These are phyloP conservation scores for Pythium sukuiense DNA, from an alignment of 352 stramenopile genomes.

Conservation along the genomic window DNA sequence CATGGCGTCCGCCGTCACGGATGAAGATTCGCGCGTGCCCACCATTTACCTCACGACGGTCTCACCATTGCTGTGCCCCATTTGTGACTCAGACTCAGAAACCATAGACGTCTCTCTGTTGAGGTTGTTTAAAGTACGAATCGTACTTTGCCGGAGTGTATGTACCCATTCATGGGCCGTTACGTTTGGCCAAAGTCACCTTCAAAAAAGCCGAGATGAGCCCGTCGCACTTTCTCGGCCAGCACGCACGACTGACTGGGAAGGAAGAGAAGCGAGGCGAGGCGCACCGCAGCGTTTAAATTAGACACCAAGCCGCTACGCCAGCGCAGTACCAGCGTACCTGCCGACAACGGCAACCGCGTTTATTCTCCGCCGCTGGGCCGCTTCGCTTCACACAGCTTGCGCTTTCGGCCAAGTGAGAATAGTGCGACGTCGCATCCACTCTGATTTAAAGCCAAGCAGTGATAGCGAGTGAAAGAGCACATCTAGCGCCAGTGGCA, in stretches of 20 bases:
- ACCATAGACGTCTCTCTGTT: not conserved
- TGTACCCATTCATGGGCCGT: constrained; percentile 20
- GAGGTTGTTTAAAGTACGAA: not conserved
- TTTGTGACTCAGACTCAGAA: constrained; percentile 18
- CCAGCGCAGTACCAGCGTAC: not conserved
- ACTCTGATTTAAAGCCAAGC: constrained; percentile 4
- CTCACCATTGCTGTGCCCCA: not conserved
- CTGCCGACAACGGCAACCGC: constrained; percentile 14
- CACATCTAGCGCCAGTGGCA: not conserved
- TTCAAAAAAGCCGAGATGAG: not conserved
- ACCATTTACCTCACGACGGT: not conserved
- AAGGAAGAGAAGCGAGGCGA: not conserved
- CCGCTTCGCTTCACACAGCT: not conserved
- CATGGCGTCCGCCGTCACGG: constrained; percentile 7
- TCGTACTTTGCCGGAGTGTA: not conserved
- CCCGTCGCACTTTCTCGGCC: constrained; percentile 7
- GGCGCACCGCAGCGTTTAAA: not conserved
- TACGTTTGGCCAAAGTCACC: constrained; percentile 7
- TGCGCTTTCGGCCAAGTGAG: not conserved
- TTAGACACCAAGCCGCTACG: constrained; percentile 8
- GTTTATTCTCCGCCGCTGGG: constrained; percentile 3
- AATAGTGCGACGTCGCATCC: constrained; percentile 5
- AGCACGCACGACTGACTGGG: not conserved
- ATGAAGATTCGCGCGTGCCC: constrained; percentile 1
- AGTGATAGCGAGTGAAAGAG: not conserved